Base-by-base conservation (phyloP, 1,284 basidiomycete genomes). In the Pseudozyma tsukubaensis region DNA sequence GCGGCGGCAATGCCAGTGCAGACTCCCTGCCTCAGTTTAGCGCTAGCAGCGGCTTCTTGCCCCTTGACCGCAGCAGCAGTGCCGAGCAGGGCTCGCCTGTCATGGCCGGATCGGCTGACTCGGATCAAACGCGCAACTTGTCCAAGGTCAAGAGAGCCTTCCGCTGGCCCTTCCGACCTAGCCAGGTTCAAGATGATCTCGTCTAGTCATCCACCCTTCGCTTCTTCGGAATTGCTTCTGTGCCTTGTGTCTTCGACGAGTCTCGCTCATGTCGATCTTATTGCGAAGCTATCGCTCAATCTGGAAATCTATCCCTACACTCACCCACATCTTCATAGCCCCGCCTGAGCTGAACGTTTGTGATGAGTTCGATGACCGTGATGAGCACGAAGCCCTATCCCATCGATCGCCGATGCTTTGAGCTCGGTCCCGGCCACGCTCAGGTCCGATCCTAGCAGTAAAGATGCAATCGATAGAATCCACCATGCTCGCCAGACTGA, bases 91-190 rank as follows among this genome's bases (percentile, higher is more conserved):
- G 52, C 14, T 13, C 50, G 10, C 42, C 53, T 45, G 54, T 34
- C 29, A 11, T 48, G 21, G 39, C 37, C 14, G 39, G 37, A 24
- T 44, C 57, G 13, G 60, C 18, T 19, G 64, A 68, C 45, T 34
- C 50, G 12, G 70, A 72, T 8, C 60, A 64, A 19, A 24, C 50
- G 32, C 65, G 65, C 36, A 74, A 74, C 44, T 9, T 69, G 24
- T 66, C 62, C 55, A 70, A 70, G 59, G 67, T 74, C 55, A 74
- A 74, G 45, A 64, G 72, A 45, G 72, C 72, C 21, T 74, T 74
- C 48, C 72, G 72, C 16, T 74, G 72, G 72, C 72, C 72, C 16
- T 74, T 74, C 59, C 62, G 72, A 29, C 72, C 72, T 11, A 65
- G 56, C n/a, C 71, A 68, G 49, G 61, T 61, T 14, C 71, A 68